A percentile compares a stretch with the other conserved stretches of the same genome.
These are phyloP conservation scores for Hericium coralloides DNA, from an alignment of 768 basidiomycete genomes.

Conservation along the genomic window DNA sequence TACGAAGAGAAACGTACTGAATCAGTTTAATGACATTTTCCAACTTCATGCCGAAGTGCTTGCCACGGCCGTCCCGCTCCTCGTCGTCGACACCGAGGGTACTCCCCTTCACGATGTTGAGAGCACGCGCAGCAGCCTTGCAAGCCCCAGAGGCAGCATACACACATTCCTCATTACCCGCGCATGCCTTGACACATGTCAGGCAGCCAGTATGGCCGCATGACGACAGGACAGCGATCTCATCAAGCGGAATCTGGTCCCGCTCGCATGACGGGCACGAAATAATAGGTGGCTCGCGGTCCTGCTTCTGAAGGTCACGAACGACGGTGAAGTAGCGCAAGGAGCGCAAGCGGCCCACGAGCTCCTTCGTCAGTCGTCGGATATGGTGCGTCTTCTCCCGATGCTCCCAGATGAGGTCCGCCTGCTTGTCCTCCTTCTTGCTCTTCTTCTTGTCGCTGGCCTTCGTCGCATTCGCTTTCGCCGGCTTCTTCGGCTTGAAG, in stretches of 20 bases:
- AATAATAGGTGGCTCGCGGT: conserved; percentile 46
- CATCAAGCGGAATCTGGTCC: conserved; percentile 46
- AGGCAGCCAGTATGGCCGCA: conserved; percentile 87
- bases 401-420: conserved; percentile 68
- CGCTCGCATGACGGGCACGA: conserved; percentile 56
- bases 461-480: conserved; percentile 10
- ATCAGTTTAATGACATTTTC: conserved; percentile 70
- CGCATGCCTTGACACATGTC: conserved; percentile 61
- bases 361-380: conserved; percentile 76
- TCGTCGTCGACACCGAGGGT: conserved; percentile 76
- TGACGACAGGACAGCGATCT: conserved; percentile 80
- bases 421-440: conserved; percentile 47
- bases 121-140: conserved; percentile 66
- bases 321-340: conserved; percentile 89
- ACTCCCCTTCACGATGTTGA: conserved; percentile 77
- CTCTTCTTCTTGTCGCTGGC: conserved; percentile 26
- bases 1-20: conserved; percentile 40
- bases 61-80: conserved; percentile 59
- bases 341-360: conserved; percentile 84
- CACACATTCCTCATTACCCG: conserved; percentile 76
- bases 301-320: conserved; percentile 77
- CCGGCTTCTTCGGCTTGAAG: conserved; percentile 18
- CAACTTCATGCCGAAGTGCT: conserved; percentile 76
- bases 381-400: conserved; percentile 85
- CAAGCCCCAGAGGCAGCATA: conserved; percentile 62